Conservation (phyloP, 352 stramenopile genomes). For the Stramenopiles sp. region DNA sequence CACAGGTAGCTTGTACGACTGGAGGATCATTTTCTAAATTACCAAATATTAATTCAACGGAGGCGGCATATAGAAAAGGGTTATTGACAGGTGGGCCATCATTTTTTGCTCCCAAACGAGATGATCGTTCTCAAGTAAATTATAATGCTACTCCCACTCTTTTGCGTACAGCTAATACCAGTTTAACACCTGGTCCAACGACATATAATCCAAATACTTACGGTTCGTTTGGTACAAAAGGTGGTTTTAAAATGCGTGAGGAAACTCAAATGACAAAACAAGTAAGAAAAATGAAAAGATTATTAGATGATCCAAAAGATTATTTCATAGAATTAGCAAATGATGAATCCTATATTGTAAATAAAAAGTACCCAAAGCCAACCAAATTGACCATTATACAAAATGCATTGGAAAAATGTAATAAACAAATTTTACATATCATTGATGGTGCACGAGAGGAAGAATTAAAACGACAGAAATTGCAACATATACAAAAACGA, state of each 20-base stretch:
- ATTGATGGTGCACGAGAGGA: background rate
- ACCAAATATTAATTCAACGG: constrained; percentile 1
- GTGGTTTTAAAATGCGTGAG: background rate
- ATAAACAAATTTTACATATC: background rate
- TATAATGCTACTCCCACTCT: background rate
- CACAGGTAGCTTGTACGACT: background rate
- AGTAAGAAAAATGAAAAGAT: background rate
- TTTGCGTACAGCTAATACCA: background rate
- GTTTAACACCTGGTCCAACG: background rate
- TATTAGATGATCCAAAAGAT: background rate
- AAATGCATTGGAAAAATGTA: background rate
- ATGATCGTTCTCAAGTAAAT: background rate
- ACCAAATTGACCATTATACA: background rate
- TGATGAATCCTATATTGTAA: background rate
- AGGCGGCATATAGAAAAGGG: background rate
- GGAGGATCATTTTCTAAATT: background rate
- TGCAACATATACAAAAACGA: too few relatives aligned
- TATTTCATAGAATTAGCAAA: background rate
- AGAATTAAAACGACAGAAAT: background rate
- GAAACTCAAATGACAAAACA: background rate
- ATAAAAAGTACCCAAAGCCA: background rate
- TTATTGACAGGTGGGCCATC: background rate
- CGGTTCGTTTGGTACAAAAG: background rate
- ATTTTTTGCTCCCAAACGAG: background rate
- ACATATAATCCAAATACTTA: background rate